Evolutionary conservation across 805 yeast genomes (phyloP).

Genomic region (Grigorovia yakushimaensis): DNA sequence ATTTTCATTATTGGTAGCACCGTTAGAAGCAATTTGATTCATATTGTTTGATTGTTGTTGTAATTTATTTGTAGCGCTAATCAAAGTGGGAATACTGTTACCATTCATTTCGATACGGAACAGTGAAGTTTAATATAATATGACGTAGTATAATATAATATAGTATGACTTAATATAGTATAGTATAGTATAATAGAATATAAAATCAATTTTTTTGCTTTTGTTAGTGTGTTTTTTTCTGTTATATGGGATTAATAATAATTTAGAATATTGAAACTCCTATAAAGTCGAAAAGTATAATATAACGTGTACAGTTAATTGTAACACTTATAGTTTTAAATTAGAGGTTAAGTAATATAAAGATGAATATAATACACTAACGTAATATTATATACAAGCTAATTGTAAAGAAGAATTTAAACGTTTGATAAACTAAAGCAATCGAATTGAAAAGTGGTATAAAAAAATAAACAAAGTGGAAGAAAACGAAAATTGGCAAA

Average conservation of each 20-base stretch:
- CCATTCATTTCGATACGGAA: neutral
- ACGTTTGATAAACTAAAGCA: too few relatives aligned
- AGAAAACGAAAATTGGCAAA: neutral
- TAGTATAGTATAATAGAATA: neutral
- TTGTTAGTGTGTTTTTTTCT: too few relatives aligned
- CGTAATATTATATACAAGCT: neutral
- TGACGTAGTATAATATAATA: neutral
- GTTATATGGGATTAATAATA: too few relatives aligned
- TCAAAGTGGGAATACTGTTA: neutral
- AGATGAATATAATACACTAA: neutral
- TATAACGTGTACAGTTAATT: neutral
- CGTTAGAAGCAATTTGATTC: neutral
- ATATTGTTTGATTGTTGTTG: conserved; percentile 1
- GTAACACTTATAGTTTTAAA: neutral
- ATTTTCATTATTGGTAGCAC: neutral
- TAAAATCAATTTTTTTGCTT: conserved; percentile 14
- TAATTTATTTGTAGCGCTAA: neutral
- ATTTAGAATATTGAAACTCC: neutral
- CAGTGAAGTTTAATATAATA: neutral
- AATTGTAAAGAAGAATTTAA: too few relatives aligned
- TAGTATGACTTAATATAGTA: neutral
- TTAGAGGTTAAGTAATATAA: neutral
- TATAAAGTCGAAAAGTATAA: neutral
- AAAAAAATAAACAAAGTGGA: neutral
- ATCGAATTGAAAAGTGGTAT: neutral